Evolutionary conservation across 805 yeast species (phyloP), one percentile per base, ranked within the genome.

Genomic region (Phaffomyces opuntiae): DNA sequence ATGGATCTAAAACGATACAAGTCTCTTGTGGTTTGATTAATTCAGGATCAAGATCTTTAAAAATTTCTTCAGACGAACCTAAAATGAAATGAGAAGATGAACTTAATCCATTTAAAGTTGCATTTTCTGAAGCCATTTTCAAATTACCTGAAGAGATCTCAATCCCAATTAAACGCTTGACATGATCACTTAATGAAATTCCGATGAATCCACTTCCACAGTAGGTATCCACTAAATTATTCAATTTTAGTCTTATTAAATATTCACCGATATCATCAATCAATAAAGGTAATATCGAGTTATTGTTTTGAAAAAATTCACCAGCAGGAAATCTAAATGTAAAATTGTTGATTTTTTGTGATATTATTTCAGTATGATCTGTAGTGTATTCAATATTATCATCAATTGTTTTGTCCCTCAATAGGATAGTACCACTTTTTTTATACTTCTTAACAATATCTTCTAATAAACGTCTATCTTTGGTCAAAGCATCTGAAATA

Each of bases 151-250:
- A 88, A 39, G 95, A 83, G 9, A 91, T 87, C 63, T 91, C 99
- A 29, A 91, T 97, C 12, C 99, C 99, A 46, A 87, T 74, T 2
- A 88, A 90, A 52, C 74, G 75, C 34, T 82, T 81, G 11, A 89
- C 90, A 11, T 81, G 77, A 7, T 73, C 62, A 36, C 90, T 81
- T 56, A 95, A 78, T 6, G 96, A 80, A 41, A 91, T 81, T 43
- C 95, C 86, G 63, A 91, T 90, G 42, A 91, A 72, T 0, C 99
- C 99, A 6, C 95, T 85, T 1, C 98, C 98, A 70, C 98, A 90
- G 66, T 90, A 90, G 0, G 97, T 95, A 63, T 90, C 98, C n/a
- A 90, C 95, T 38, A 90, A 67, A 60, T 78, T 86, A 59, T 77
- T 78, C 16, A 64, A 60, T 1, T 67, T 65, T n/a, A 71, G 64